Conservation (phyloP, 2,329 filamentous ascomycete species). For the Clonostachys solani region DNA sequence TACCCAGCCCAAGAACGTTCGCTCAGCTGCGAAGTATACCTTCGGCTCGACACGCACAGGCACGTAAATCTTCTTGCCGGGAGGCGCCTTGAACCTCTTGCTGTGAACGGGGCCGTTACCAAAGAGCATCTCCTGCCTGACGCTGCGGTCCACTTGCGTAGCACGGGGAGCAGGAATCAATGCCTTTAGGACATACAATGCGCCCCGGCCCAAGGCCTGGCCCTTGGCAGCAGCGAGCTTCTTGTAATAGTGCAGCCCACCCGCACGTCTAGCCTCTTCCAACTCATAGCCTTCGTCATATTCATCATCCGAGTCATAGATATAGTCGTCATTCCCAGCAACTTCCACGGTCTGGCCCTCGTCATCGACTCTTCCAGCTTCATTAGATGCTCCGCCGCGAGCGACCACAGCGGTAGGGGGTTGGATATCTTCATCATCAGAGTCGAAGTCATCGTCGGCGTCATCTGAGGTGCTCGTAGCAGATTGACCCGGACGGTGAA, state of each 20-base stretch:
- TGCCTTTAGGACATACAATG: constrained; percentile 39
- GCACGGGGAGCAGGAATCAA: constrained; percentile 51
- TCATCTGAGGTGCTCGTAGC: constrained; percentile 75
- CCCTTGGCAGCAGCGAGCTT: constrained; percentile 49
- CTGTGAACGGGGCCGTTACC: constrained; percentile 50
- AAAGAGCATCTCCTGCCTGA: constrained; percentile 48
- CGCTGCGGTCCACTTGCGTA: constrained; percentile 52
- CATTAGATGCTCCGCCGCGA: constrained; percentile 28
- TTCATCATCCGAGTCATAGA: constrained; percentile 86
- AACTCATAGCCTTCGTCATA: constrained; percentile 70
- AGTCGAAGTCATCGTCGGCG: constrained; percentile 66
- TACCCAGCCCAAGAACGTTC: constrained; percentile 93
- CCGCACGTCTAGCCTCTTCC: constrained; percentile 72
- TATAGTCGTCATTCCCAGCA: constrained; percentile 63
- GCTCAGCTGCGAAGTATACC: constrained; percentile 93
- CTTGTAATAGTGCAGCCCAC: constrained; percentile 71
- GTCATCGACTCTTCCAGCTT: constrained; percentile 55
- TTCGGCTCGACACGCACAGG: constrained; percentile 95
- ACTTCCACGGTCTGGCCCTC: constrained; percentile 76
- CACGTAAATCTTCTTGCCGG: constrained; percentile 90
- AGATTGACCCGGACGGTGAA: constrained; percentile 73
- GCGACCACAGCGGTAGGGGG: constrained; percentile 4
- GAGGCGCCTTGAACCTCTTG: constrained; percentile 66
- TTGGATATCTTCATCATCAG: constrained; percentile 54
- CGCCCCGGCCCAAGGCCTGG: constrained; percentile 32